Base-by-base conservation (phyloP, 2,329 filamentous ascomycete species). In the Helotiales sp. region DNA sequence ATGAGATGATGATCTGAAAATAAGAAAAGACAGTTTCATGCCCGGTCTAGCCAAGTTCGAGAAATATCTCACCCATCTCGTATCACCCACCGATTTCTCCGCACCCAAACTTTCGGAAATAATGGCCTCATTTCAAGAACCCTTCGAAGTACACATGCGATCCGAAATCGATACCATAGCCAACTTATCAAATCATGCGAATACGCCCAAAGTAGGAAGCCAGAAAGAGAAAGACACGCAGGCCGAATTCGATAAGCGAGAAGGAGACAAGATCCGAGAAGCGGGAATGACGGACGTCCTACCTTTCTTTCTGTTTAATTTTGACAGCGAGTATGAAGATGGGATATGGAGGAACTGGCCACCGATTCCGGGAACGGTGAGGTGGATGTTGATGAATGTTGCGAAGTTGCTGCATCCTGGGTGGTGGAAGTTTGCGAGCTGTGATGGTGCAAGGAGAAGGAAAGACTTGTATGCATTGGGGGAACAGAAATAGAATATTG, bases 391-490 rank as follows among this genome's bases (percentile, higher is more conserved):
- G 68, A 81, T 85, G 40, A 89, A 89, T 72, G 76, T 89, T 50
- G 86, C 81, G 1, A 87, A 86, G 1, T 81, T 84, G 40, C 85
- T 82, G 77, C 82, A 89, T 71, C 82, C 82, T 40, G 80, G 82
- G 2, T 85, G 84, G 83, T 91, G 88, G 88, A 87, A 84, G 79
- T 91, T 90, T 80, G 82, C 86, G 34, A 89, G 87, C 73, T 91
- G 88, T 72, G 84, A 87, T 72, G 77, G 80, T 10, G 47, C 22
- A 57, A 65, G 68, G 30, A 28, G 20, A 30, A 64, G 61, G 43
- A 69, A 62, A 83, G 83, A 11, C 75, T 84, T 57, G 62, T 75
- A 64, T 52, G 66, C 57, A 28, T 24, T 59, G 20, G 6, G 32
- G 24, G 50, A 17, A 7, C 6, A 1, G 30, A 22, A 54, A 13